Conservation (phyloP, 75 land plant genomes). For the Ceratopteris richardii region DNA sequence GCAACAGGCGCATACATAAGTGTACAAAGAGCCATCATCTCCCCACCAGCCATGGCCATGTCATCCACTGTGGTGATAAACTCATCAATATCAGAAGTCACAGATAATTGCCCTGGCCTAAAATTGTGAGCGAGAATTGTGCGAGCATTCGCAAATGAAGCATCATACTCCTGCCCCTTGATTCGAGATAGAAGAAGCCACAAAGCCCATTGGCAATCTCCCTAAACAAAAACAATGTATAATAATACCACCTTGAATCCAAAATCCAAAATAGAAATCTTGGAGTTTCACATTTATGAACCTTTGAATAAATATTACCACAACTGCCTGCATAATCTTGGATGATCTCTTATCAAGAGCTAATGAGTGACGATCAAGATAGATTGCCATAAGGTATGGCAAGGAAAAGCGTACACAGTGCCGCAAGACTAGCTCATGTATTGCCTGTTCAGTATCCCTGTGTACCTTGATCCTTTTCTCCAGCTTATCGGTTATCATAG, state of each 20-base stretch:
- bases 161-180: conserved; percentile 83
- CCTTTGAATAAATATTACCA: conserved; percentile 35
- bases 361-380: conserved; percentile 61
- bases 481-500: conserved; percentile 6
- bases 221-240: conserved; percentile 30
- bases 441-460: conserved; percentile 40
- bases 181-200: conserved; percentile 75
- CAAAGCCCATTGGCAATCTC: conserved; percentile 80
- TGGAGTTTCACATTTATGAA: no score
- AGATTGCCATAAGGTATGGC: conserved; percentile 68
- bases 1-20: conserved; percentile 70
- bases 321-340: conserved; percentile 42
- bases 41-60: conserved; percentile 70
- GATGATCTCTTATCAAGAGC: conserved; percentile 45
- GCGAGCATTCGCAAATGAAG: conserved; percentile 83
- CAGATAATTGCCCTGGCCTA: conserved; percentile 22
- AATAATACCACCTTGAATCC: neutral
- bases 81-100: conserved; percentile 37
- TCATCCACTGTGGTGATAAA: conserved; percentile 66
- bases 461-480: conserved; percentile 5
- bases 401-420: conserved; percentile 54
- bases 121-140: conserved; percentile 37
- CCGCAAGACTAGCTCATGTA: conserved; percentile 64
- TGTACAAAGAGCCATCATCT: conserved; percentile 82
- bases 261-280: no score